phyloP scores from a whole-genome alignment of 345 rosid genomes.

The Citrus sp. region DNA sequence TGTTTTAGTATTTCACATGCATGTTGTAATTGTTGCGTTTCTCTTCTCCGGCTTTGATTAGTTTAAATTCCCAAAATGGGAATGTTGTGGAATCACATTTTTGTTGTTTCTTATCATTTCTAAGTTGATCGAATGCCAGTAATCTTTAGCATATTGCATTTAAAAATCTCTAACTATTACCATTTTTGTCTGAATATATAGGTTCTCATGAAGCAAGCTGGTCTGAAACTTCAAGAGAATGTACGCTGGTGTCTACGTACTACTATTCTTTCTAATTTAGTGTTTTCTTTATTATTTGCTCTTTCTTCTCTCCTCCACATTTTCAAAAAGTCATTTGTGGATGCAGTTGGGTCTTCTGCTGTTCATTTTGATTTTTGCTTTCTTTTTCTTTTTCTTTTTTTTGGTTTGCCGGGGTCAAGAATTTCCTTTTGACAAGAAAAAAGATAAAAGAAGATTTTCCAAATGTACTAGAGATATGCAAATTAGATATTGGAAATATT shows the following conservation, averaged over 20 bases:
- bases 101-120: too few relatives aligned
- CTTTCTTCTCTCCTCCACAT: background rate
- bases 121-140: background rate
- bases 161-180: background rate
- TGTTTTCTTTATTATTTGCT: background rate
- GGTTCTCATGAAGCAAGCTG: constrained; percentile 98
- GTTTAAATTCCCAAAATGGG: background rate
- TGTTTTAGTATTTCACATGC: constrained; percentile 4
- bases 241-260: constrained; percentile 39
- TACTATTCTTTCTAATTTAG: background rate
- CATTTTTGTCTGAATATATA: constrained; percentile 19
- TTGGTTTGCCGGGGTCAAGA: too few relatives aligned
- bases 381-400: too few relatives aligned
- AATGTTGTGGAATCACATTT: background rate
- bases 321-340: too few relatives aligned
- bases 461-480: too few relatives aligned
- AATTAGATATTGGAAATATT: too few relatives aligned
- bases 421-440: too few relatives aligned
- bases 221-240: constrained; percentile 80
- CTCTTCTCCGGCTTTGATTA: background rate
- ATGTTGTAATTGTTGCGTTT: background rate
- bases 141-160: background rate
- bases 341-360: too few relatives aligned
- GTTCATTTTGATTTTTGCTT: too few relatives aligned
- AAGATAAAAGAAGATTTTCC: too few relatives aligned